Conservation (phyloP, 2,329 filamentous ascomycete genomes). For the Phialemonium atrogriseum region DNA sequence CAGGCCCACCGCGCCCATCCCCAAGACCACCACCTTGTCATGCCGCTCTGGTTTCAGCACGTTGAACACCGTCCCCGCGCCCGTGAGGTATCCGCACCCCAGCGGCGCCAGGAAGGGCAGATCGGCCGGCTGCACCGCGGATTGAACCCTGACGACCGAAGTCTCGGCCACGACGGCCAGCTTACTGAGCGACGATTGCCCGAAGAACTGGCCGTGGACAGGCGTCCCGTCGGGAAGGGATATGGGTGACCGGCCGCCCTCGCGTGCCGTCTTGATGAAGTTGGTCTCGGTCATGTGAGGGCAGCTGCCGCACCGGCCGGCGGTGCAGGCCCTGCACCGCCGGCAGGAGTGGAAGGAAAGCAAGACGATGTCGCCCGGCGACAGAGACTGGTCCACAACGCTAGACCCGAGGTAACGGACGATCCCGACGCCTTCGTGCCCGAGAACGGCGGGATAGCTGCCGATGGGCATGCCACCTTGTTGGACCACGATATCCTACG, state of each 20-base stretch:
- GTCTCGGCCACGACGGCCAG: constrained; percentile 15
- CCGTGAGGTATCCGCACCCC: constrained; percentile 34
- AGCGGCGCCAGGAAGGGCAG: constrained; percentile 26
- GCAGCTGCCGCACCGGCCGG: constrained; percentile 20
- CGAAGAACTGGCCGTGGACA: constrained; percentile 22
- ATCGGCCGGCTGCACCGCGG: constrained; percentile 11
- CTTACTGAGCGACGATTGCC: constrained; percentile 20
- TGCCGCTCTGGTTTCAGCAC: too few species aligned
- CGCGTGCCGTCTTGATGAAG: constrained; percentile 10
- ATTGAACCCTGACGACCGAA: constrained; percentile 14
- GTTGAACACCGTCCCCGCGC: constrained; percentile 31
- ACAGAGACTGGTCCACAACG: constrained; percentile 17
- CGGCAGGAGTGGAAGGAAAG: constrained; percentile 25
- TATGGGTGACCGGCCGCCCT: constrained; percentile 10
- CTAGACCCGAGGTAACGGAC: constrained; percentile 18
- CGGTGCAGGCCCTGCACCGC: constrained; percentile 20
- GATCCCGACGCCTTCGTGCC: constrained; percentile 19
- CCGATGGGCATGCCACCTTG: constrained; percentile 14
- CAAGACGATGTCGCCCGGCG: constrained; percentile 24
- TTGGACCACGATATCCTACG: constrained; percentile 20
- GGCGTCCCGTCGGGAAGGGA: constrained; percentile 7
- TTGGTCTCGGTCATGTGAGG: constrained; percentile 13
- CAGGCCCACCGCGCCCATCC: too few species aligned
- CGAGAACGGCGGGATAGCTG: constrained; percentile 19
- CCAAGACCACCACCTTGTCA: too few species aligned